phyloP scores from a whole-genome alignment of 129 eudicot species.

The Escallonia rubra region DNA sequence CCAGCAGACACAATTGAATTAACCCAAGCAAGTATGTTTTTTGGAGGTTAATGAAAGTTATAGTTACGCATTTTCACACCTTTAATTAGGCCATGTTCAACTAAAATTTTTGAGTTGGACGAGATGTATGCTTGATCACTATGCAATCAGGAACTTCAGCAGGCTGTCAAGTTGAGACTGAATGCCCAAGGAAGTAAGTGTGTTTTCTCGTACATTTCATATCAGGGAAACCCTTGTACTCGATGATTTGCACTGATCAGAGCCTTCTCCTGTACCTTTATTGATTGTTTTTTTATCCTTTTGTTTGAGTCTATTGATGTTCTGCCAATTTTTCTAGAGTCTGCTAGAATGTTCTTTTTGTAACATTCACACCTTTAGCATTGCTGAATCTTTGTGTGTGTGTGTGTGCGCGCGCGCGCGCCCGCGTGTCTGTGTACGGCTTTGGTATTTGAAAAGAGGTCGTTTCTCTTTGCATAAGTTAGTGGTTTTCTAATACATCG shows the following conservation, averaged over 20 bases:
- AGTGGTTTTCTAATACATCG: slow-evolving; percentile 12
- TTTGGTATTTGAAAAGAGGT: too few species aligned
- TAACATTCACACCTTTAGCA: too few species aligned
- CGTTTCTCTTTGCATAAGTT: not conserved
- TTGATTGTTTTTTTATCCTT: not conserved
- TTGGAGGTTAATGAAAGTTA: slow-evolving; percentile 19
- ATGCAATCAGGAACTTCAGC: slow-evolving; percentile 41
- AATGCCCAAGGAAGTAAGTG: slow-evolving; percentile 44
- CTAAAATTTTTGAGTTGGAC: slow-evolving; percentile 22
- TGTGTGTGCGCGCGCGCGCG: too few species aligned
- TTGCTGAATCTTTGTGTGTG: too few species aligned
- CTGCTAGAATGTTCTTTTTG: too few species aligned
- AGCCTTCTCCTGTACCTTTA: not conserved
- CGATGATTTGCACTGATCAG: not conserved
- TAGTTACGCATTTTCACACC: not conserved
- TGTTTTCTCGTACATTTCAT: slow-evolving; percentile 13
- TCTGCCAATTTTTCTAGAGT: too few species aligned
- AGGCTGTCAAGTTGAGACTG: slow-evolving; percentile 32
- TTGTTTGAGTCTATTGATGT: too few species aligned
- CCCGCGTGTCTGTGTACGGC: too few species aligned
- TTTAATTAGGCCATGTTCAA: slow-evolving; percentile 2
- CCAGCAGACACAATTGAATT: slow-evolving; percentile 31
- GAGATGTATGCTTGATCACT: slow-evolving; percentile 7
- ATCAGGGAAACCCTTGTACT: slow-evolving; percentile 12
- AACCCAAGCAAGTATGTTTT: slow-evolving; percentile 47